Evolutionary conservation across 495 filamentous ascomycete genomes (phyloP).

Genomic region (Aspergillus saccharolyticus): DNA sequence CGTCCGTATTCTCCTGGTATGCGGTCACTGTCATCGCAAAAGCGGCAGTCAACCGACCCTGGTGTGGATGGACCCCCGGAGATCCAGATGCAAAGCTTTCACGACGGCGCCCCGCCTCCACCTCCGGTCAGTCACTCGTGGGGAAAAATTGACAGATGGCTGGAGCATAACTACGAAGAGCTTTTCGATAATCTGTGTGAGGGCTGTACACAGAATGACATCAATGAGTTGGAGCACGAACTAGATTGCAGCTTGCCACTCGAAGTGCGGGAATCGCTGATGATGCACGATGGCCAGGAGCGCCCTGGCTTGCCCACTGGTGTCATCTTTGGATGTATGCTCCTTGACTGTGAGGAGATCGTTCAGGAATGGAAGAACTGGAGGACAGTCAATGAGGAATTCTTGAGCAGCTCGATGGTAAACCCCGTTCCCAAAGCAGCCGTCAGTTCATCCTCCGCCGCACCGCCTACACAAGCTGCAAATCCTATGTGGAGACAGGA

Average conservation of each 20-base stretch:
- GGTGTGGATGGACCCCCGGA: constrained; percentile 67
- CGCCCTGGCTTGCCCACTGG: constrained; percentile 87
- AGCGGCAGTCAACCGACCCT: constrained; percentile 49
- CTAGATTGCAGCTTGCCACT: constrained; percentile 90
- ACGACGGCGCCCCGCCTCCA: constrained; percentile 82
- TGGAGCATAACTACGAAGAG: constrained; percentile 91
- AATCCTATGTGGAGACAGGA: constrained; percentile 79
- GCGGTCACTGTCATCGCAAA: constrained; percentile 63
- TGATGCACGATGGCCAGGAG: constrained; percentile 93
- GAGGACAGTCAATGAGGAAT: constrained; percentile 87
- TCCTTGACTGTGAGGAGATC: constrained; percentile 97
- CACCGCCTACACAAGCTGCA: constrained; percentile 42
- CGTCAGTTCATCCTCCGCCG: constrained; percentile 56
- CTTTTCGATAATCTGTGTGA: constrained; percentile 89
- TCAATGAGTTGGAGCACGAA: constrained; percentile 95
- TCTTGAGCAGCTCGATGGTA: constrained; percentile 54
- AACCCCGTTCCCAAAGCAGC: constrained; percentile 58
- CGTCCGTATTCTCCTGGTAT: constrained; percentile 86
- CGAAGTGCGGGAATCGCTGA: constrained; percentile 88
- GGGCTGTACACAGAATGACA: constrained; percentile 85
- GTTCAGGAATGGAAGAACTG: constrained; percentile 97
- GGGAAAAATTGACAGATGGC: constrained; percentile 89
- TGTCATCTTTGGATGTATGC: constrained; percentile 88
- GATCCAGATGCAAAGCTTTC: constrained; percentile 96
- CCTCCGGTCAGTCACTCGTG: constrained; percentile 86